These are phyloP conservation scores for Termitomyces sp. DNA, from an alignment of 1,284 basidiomycete species.

Conservation along the genomic window DNA sequence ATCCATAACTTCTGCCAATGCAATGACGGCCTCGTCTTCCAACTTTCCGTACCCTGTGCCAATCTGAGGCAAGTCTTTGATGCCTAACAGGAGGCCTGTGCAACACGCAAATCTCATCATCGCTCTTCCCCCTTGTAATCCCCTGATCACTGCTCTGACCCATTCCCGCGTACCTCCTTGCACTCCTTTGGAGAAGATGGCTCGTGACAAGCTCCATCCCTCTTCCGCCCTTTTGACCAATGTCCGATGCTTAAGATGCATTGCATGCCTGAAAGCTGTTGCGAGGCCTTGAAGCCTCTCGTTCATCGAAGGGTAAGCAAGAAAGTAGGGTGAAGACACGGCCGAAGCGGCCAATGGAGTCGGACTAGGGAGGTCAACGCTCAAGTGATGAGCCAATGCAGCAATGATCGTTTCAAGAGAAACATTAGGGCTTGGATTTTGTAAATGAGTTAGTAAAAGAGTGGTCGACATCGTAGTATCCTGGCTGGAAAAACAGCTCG, in stretches of 20 bases:
- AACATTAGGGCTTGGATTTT: conserved; percentile 42
- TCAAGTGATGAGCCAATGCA: conserved; percentile 61
- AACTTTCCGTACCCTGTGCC: conserved; percentile 33
- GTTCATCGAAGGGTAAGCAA: conserved; percentile 43
- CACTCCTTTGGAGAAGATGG: conserved; percentile 42
- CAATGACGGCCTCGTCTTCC: conserved; percentile 62
- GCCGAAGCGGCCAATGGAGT: conserved; percentile 64
- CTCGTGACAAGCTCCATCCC: conserved; percentile 24
- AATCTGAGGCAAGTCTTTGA: conserved; percentile 46
- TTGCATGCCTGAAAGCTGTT: conserved; percentile 58
- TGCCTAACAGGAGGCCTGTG: conserved; percentile 58
- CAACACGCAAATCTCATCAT: conserved; percentile 55
- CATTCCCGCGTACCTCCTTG: conserved; percentile 44
- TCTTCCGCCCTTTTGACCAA: conserved; percentile 35
- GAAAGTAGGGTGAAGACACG: conserved; percentile 55
- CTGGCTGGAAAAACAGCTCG: too few relatives aligned
- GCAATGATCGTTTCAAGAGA: conserved; percentile 51
- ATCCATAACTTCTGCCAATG: conserved; percentile 69
- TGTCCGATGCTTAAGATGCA: conserved; percentile 47
- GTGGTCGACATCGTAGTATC: conserved; percentile 32
- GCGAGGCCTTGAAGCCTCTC: conserved; percentile 49
- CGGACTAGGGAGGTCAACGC: conserved; percentile 44
- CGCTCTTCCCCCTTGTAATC: conserved; percentile 58
- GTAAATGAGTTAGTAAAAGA: conserved; percentile 52
- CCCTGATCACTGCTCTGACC: conserved; percentile 53